A percentile compares a stretch with the other conserved stretches of the same genome.
Conservation (phyloP, 192 early-diverging fungal genomes). For the Linderina pennispora region DNA sequence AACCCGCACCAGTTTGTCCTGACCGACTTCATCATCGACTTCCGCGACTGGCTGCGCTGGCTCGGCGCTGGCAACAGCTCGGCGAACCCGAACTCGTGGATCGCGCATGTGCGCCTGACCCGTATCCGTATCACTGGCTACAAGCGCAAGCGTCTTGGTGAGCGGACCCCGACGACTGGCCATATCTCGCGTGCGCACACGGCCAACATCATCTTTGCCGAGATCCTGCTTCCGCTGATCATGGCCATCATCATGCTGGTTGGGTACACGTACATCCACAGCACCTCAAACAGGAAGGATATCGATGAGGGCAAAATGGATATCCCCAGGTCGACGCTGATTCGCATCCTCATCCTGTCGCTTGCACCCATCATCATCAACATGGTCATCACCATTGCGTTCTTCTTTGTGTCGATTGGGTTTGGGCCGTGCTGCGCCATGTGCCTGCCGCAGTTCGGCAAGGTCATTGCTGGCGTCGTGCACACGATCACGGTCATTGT, state of each 20-base stretch:
- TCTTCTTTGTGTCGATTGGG: constrained; percentile 61
- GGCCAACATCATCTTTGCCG: constrained; percentile 60
- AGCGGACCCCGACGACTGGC: constrained; percentile 55
- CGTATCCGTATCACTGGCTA: constrained; percentile 72
- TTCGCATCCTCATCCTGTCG: constrained; percentile 58
- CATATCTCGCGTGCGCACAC: constrained; percentile 64
- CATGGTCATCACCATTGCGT: constrained; percentile 52
- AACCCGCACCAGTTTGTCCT: constrained; percentile 89
- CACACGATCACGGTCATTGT: constrained; percentile 59
- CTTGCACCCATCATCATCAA: constrained; percentile 67
- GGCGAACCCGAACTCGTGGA: constrained; percentile 73
- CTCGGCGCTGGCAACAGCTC: constrained; percentile 74
- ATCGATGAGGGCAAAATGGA: constrained; percentile 30
- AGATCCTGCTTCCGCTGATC: constrained; percentile 64
- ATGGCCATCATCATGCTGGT: constrained; percentile 57
- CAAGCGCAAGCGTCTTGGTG: constrained; percentile 67
- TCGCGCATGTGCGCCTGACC: constrained; percentile 62
- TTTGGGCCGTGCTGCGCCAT: constrained; percentile 56
- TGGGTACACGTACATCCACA: constrained; percentile 63
- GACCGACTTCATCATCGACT: constrained; percentile 72
- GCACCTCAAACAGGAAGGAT: constrained; percentile 45
- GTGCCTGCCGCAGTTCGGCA: constrained; percentile 67
- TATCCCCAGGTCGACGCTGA: constrained; percentile 49
- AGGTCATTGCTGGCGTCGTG: constrained; percentile 59
- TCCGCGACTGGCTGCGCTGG: constrained; percentile 76